Conservation (phyloP, 2,329 filamentous ascomycete genomes). For the Aureobasidium lini region DNA sequence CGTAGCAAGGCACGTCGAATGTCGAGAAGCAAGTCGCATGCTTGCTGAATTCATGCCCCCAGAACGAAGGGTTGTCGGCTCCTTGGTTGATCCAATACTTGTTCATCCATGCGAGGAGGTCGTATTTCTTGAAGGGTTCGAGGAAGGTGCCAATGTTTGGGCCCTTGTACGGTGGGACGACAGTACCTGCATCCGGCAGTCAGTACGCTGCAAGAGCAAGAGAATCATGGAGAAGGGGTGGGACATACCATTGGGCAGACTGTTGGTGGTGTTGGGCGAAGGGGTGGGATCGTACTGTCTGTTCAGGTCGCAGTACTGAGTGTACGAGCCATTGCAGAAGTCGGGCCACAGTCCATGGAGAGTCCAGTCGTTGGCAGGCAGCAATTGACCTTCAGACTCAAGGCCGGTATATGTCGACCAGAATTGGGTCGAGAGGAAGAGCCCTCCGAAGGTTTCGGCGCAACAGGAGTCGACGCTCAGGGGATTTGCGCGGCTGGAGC, state of each 20-base stretch:
- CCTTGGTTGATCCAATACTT: slow-evolving; percentile 56
- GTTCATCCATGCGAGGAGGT: slow-evolving; percentile 59
- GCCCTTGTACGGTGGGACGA: slow-evolving; percentile 53
- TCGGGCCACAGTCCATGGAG: slow-evolving; percentile 55
- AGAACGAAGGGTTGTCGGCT: slow-evolving; percentile 52
- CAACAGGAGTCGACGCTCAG: slow-evolving; percentile 53
- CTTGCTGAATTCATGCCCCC: slow-evolving; percentile 62
- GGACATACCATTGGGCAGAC: slow-evolving; percentile 41
- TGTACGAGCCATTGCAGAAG: slow-evolving; percentile 51
- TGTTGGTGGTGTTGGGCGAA: slow-evolving; percentile 56
- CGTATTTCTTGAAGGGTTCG: slow-evolving; percentile 48
- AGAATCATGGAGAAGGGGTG: slow-evolving; percentile 13
- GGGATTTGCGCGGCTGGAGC: slow-evolving; percentile 39
- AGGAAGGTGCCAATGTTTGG: slow-evolving; percentile 53
- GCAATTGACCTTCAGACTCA: slow-evolving; percentile 50
- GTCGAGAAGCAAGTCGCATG: slow-evolving; percentile 61
- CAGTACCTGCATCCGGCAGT: slow-evolving; percentile 23
- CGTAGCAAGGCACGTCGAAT: slow-evolving; percentile 59
- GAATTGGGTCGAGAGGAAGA: slow-evolving; percentile 56
- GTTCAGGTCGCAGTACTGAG: slow-evolving; percentile 59
- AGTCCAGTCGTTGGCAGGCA: slow-evolving; percentile 51
- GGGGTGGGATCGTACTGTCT: slow-evolving; percentile 55
- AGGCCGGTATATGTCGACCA: slow-evolving; percentile 58
- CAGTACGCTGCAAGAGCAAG: not conserved
- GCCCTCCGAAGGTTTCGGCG: slow-evolving; percentile 56